Evolutionary conservation across 1,284 basidiomycete genomes (phyloP), one percentile per base, ranked within the genome.

Genomic region (Volvariella volvacea): DNA sequence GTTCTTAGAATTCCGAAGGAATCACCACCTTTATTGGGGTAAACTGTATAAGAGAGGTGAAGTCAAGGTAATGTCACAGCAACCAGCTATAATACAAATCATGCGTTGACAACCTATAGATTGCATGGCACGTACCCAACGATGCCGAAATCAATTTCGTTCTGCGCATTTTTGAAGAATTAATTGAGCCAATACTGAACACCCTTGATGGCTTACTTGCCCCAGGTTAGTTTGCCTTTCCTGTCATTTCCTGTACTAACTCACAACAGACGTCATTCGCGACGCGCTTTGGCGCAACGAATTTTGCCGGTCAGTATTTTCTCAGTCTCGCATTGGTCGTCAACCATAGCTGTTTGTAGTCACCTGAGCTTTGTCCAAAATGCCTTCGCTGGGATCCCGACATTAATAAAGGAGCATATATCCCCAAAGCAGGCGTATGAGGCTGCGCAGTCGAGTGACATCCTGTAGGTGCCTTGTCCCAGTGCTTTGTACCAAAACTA

Each of bases 201-300:
- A 65, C 62, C n/a, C 65, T 95, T 28, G 79, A 90, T 44, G 53
- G 52, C 1, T 64, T 93, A 8, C 63, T 90, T 10, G 63, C 73
- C 25, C 67, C 73, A 34, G 72, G 81, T 77, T 56, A 38, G 65
- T 59, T 43, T 28, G 10, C 31, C 39, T 7, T 16, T 48, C 15
- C 15, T 44, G 43, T 19, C 19, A 32, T 12, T 37, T 16, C 7
- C 17, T 17, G 42, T 21, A 10, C 32, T 47, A 17, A 15, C 34
- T 6, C 7, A 6, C 41, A 33, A 14, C 15, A 66, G 59, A 67
- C 21, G 55, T 70, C 32, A 50, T 59, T 10, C 70, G 77, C 14
- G 78, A 85, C 59, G 71, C 74, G 17, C 54, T 71, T 12, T 96
- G 92, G 92, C 77, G 85, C 20, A 94, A 92, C 62, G 88, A 94